A percentile compares a stretch with the other conserved stretches of the same genome.
phyloP scores from a whole-genome alignment of 345 rosid genomes.

The Boechera divaricarpa region DNA sequence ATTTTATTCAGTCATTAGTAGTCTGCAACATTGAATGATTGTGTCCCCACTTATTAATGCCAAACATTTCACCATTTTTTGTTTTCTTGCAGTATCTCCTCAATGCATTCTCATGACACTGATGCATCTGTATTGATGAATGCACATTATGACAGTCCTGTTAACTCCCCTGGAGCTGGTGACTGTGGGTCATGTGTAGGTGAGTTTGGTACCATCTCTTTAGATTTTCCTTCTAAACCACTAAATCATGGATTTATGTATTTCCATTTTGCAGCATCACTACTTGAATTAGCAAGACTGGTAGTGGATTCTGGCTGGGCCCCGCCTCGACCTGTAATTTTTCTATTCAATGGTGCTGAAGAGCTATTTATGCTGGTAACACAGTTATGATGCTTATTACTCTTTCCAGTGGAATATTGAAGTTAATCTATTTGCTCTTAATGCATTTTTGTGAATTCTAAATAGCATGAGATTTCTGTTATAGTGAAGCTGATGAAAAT shows the following conservation, averaged over 20 bases:
- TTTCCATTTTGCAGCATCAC: constrained; percentile 66
- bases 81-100: constrained; percentile 69
- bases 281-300: constrained; percentile 89
- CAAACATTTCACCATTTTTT: not conserved
- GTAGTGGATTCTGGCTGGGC: constrained; percentile 82
- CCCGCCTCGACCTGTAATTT: constrained; percentile 84
- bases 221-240: constrained; percentile 13
- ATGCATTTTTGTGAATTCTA: constrained; percentile 27
- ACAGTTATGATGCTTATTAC: constrained; percentile 10
- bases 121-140: constrained; percentile 87
- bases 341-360: constrained; percentile 95
- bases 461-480: constrained; percentile 19
- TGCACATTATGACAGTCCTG: constrained; percentile 94
- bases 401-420: not conserved
- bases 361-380: constrained; percentile 91
- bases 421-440: not conserved
- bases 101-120: constrained; percentile 60
- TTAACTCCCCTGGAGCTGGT: constrained; percentile 96
- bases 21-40: constrained; percentile 17
- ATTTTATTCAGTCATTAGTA: constrained; percentile 20
- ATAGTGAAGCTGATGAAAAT: constrained; percentile 22
- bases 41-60: constrained; percentile 38
- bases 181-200: constrained; percentile 99
- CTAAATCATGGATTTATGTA: constrained; percentile 17
- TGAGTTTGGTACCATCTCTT: constrained; percentile 44